A percentile compares a stretch with the other conserved stretches of the same genome.
Evolutionary conservation across 2,329 filamentous ascomycete genomes (phyloP).

Genomic region (Diaporthe vexans): DNA sequence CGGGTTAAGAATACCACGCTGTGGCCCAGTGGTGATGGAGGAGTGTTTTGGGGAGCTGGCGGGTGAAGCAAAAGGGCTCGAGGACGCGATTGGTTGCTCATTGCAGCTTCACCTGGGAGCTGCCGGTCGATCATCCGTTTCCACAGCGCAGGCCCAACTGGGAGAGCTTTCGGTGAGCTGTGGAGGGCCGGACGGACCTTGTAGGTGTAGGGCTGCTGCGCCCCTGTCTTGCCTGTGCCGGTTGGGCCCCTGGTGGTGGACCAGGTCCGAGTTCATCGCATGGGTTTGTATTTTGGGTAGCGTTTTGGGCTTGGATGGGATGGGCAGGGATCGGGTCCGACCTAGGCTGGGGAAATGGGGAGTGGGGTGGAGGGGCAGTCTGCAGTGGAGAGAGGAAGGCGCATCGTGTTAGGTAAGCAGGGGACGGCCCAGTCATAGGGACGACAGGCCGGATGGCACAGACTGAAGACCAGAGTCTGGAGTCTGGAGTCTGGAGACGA

Average conservation of each 20-base stretch:
- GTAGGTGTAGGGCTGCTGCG: constrained; percentile 20
- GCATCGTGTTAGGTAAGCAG: constrained; percentile 18
- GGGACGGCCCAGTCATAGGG: not conserved
- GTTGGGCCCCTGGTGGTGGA: not conserved
- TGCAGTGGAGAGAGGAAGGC: too few relatives aligned
- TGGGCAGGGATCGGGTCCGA: not conserved
- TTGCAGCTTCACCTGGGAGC: constrained; percentile 35
- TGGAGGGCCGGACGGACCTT: not conserved
- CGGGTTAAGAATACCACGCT: constrained; percentile 1
- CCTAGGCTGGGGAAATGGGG: not conserved
- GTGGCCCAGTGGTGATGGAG: not conserved
- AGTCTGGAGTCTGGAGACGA: not conserved
- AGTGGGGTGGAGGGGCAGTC: not conserved
- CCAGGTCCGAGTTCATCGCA: constrained; percentile 25
- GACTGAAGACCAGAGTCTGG: not conserved
- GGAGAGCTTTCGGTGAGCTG: constrained; percentile 19
- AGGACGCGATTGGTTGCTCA: constrained; percentile 37
- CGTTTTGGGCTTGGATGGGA: not conserved
- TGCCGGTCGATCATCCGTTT: constrained; percentile 34
- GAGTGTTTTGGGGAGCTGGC: not conserved
- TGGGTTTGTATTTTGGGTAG: constrained; percentile 12
- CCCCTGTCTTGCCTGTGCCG: too few relatives aligned
- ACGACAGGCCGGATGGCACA: not conserved
- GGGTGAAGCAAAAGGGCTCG: not conserved
- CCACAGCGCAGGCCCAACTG: not conserved